phyloP scores from a whole-genome alignment of 305 asterid genomes.

The Rubia occidens region DNA sequence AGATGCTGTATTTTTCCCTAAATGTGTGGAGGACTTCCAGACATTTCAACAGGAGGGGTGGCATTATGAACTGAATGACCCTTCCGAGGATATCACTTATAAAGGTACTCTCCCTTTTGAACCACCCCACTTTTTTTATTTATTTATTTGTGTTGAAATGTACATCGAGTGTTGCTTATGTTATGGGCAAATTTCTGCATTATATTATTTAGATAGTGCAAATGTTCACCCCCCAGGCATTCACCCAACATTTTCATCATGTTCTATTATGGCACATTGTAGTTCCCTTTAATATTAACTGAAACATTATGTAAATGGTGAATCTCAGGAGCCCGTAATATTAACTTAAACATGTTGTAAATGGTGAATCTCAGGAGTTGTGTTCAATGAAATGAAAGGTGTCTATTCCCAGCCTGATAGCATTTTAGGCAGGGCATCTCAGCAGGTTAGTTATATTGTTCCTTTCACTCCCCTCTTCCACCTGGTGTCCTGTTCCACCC shows the following conservation, averaged over 20 bases:
- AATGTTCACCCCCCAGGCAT: constrained; percentile 4
- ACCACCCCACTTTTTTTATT: neutral
- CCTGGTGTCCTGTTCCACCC: neutral
- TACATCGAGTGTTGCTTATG: constrained; percentile 5
- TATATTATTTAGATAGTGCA: neutral
- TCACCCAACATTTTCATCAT: neutral
- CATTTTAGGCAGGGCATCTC: constrained; percentile 79
- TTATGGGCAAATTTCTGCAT: neutral
- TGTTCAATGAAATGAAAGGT: constrained; percentile 99
- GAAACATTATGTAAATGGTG: too few species aligned
- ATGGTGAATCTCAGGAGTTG: constrained; percentile 59
- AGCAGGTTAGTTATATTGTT: constrained; percentile 42
- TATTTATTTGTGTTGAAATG: neutral
- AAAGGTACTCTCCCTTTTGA: constrained; percentile 46
- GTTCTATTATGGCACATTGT: neutral
- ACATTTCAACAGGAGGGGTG: constrained; percentile 99
- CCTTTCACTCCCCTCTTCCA: neutral
- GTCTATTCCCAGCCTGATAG: constrained; percentile 97
- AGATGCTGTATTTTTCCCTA: constrained; percentile 95
- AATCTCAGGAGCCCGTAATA: too few species aligned
- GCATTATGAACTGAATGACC: constrained; percentile 96
- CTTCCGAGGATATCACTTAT: constrained; percentile 88
- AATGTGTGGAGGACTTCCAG: constrained; percentile 84
- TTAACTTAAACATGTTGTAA: constrained; percentile 14
- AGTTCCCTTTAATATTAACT: neutral